These are phyloP conservation scores for Fusarium avenaceum DNA, from an alignment of 2,329 filamentous ascomycete species.

Conservation along the genomic window DNA sequence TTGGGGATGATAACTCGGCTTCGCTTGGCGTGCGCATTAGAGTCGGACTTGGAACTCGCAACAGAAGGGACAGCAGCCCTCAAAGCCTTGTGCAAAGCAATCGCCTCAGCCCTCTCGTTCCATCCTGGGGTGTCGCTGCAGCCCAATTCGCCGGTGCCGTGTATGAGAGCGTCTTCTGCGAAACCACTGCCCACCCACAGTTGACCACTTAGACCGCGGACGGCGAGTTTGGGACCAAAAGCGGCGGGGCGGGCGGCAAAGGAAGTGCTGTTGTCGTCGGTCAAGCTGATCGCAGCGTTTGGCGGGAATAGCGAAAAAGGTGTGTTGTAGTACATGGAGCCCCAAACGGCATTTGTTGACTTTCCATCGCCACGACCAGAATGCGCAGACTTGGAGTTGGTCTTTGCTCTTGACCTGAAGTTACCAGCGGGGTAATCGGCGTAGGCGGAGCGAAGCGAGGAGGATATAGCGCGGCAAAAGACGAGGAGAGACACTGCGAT, in stretches of 20 bases:
- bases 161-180: constrained; percentile 77
- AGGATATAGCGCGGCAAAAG: constrained; percentile 65
- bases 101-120: constrained; percentile 71
- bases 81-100: constrained; percentile 57
- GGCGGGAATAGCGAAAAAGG: constrained; percentile 93
- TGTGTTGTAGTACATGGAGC: constrained; percentile 77
- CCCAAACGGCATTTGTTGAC: constrained; percentile 50
- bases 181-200: constrained; percentile 96
- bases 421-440: constrained; percentile 49
- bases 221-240: constrained; percentile 85
- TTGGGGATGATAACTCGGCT: constrained; percentile 54
- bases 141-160: constrained; percentile 85
- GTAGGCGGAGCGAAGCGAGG: constrained; percentile 51
- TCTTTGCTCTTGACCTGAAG: constrained; percentile 40
- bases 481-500: constrained; percentile 67
- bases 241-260: constrained; percentile 94
- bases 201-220: constrained; percentile 84
- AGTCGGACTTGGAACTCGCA: constrained; percentile 37
- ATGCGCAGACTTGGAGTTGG: constrained; percentile 21
- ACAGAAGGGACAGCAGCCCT: constrained; percentile 48
- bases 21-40: constrained; percentile 47
- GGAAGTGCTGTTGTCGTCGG: constrained; percentile 97
- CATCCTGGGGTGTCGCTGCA: constrained; percentile 96
- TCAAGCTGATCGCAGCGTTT: constrained; percentile 94
- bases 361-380: constrained; percentile 29